Evolutionary conservation across 2,329 filamentous ascomycete genomes (phyloP).

Genomic region (Claviceps monticola): DNA sequence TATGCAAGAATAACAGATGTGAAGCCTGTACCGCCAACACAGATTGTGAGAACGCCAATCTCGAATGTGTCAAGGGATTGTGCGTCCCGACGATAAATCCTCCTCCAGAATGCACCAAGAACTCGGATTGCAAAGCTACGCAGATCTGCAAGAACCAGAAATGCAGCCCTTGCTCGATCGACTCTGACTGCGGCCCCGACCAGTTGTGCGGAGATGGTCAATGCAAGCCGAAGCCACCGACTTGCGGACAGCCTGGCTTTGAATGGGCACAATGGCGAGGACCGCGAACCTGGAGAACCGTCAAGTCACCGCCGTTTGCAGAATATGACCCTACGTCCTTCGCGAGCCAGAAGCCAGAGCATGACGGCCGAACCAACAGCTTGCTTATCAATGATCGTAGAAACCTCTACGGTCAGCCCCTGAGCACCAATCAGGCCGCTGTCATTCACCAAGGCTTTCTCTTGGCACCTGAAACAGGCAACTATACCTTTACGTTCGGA

Average conservation of each 20-base stretch:
- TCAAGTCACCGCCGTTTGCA: conserved; percentile 7
- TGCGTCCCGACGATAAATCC: conserved; percentile 3
- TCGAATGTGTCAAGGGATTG: conserved; percentile 3
- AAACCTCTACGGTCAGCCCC: conserved; percentile 4
- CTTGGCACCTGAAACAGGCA: conserved; percentile 6
- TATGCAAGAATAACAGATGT: conserved; percentile 4
- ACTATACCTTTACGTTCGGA: conserved; percentile 7
- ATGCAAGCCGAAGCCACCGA: conserved; percentile 6
- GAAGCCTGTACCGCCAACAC: conserved; percentile 2
- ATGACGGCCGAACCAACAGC: conserved; percentile 6
- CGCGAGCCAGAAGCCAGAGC: conserved; percentile 3
- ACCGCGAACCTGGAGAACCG: conserved; percentile 4
- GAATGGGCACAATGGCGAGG: conserved; percentile 8
- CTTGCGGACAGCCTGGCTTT: conserved; percentile 7
- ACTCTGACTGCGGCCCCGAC: conserved; percentile 3
- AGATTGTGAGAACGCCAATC: conserved; percentile 2
- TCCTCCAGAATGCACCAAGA: conserved; percentile 6
- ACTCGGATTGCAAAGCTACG: conserved; percentile 5
- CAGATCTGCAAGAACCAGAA: conserved; percentile 6
- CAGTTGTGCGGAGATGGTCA: conserved; percentile 4
- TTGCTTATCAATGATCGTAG: conserved; percentile 3
- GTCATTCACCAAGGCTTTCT: conserved; percentile 8
- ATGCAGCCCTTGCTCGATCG: conserved; percentile 5
- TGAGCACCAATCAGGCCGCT: conserved; percentile 3
- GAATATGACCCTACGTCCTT: conserved; percentile 6